Evolutionary conservation across 148 eudicot species (phyloP), one percentile per base, ranked within the genome.

Genomic region (Nepenthes mirabilis): DNA sequence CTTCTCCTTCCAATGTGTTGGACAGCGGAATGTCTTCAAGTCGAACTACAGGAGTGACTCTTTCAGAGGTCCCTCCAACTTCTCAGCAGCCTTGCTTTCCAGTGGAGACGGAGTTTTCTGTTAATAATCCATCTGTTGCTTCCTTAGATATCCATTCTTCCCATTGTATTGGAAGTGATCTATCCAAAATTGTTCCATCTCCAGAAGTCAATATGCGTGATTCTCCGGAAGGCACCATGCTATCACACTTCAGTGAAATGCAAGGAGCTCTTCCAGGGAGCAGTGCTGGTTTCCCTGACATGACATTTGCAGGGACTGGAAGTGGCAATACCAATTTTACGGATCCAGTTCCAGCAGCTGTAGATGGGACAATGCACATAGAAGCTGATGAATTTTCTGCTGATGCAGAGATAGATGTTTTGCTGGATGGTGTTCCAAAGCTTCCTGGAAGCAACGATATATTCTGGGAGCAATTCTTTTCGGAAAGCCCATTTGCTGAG

Each of bases 401-500:
- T 37, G 62, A 71, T 67, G 51, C 61, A n/a, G 86, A 81, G 2
- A 55, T 71, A 32, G 82, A 78, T 67, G 65, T 55, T 62, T 35
- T 76, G 56, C 69, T 79, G 64, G 84, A 79, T 50, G 79, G 69
- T 59, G 55, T 77, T 9, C 76, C 79, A 51, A 77, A 77, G 63
- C 88, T 88, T 67, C 91, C 96, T 45, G 89, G 89, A 54, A 85
- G 88, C 58, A 81, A 74, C 75, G 96, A 88, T 65, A 67, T 47
- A 32, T 88, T 88, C 70, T 88, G 96, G 96, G 96, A 88, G 68
- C 96, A 88, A 65, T 82, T 88, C 77, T 84, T 88, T 56, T 71
- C 95, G 14, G 52, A 65, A 14, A 75, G 75, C 60, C 70, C 86
- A 11, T 64, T 74, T 34, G 35, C 58, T n/a, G 87, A 77, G 52